A percentile compares a stretch with the other conserved stretches of the same genome.
phyloP scores from a whole-genome alignment of 441 rosid genomes.

The Adansonia rubrostipa region DNA sequence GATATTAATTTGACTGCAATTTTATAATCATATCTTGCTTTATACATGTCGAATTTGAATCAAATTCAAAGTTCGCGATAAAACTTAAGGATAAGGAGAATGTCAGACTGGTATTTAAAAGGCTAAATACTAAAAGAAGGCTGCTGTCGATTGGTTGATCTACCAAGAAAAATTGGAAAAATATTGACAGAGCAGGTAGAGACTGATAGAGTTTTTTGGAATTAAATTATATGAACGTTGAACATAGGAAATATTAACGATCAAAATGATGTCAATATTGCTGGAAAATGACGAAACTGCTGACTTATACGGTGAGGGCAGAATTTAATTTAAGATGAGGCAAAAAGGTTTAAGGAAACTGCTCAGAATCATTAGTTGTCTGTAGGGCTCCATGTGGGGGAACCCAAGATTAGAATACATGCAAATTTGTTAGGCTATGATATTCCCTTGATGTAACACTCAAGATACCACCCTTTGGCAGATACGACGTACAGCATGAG shows the following conservation, averaged over 20 bases:
- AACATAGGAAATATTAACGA: constrained; percentile 6
- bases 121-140: not conserved
- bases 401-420: not conserved
- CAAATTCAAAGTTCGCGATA: not conserved
- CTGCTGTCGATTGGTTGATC: constrained; percentile 31
- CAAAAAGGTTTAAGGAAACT: not conserved
- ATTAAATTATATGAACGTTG: constrained; percentile 19
- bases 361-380: not conserved
- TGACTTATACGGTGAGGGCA: constrained; percentile 19
- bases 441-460: no score
- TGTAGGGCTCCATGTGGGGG: not conserved
- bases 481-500: no score
- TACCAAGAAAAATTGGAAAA: constrained; percentile 18
- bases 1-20: not conserved
- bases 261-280: constrained; percentile 3
- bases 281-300: constrained; percentile 29
- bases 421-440: not conserved
- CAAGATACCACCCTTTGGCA: no score
- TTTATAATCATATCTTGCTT: constrained; percentile 2
- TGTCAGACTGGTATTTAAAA: not conserved
- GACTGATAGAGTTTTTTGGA: constrained; percentile 7
- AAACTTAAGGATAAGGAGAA: not conserved
- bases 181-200: constrained; percentile 23
- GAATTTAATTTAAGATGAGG: not conserved
- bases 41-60: constrained; percentile 25